These are phyloP conservation scores for Tricholoma furcatifolium DNA, from an alignment of 768 basidiomycete genomes.

Conservation along the genomic window DNA sequence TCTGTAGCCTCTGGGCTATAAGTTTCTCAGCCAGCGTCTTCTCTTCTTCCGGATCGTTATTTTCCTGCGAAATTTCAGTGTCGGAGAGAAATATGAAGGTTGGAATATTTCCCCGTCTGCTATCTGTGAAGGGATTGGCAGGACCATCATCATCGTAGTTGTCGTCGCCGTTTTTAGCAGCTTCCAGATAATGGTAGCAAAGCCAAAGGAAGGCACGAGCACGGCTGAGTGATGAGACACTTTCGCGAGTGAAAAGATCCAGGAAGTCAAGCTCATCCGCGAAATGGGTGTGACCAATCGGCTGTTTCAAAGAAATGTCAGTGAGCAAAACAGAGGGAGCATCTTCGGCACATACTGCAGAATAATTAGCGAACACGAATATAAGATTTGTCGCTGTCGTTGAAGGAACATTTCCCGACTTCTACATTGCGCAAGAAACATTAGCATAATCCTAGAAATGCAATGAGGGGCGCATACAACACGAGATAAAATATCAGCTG, in stretches of 20 bases:
- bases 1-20: constrained; percentile 35
- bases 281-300: constrained; percentile 64
- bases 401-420: constrained; percentile 54
- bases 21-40: constrained; percentile 36
- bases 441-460: not conserved
- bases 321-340: constrained; percentile 5
- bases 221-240: constrained; percentile 72
- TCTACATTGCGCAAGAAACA: constrained; percentile 22
- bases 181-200: constrained; percentile 76
- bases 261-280: constrained; percentile 71
- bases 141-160: constrained; percentile 37
- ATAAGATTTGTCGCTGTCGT: constrained; percentile 71
- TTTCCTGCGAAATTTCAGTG: constrained; percentile 40
- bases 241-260: constrained; percentile 75
- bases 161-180: constrained; percentile 30
- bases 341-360: constrained; percentile 38
- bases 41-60: constrained; percentile 46
- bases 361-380: constrained; percentile 65
- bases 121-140: constrained; percentile 63
- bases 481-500: constrained; percentile 54
- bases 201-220: constrained; percentile 85
- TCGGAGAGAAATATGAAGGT: constrained; percentile 36
- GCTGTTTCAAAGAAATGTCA: constrained; percentile 41
- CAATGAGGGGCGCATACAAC: constrained; percentile 38
- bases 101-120: constrained; percentile 34